These are phyloP conservation scores for Nelumbo lutea DNA, from an alignment of 164 flowering plant genomes.

Conservation along the genomic window DNA sequence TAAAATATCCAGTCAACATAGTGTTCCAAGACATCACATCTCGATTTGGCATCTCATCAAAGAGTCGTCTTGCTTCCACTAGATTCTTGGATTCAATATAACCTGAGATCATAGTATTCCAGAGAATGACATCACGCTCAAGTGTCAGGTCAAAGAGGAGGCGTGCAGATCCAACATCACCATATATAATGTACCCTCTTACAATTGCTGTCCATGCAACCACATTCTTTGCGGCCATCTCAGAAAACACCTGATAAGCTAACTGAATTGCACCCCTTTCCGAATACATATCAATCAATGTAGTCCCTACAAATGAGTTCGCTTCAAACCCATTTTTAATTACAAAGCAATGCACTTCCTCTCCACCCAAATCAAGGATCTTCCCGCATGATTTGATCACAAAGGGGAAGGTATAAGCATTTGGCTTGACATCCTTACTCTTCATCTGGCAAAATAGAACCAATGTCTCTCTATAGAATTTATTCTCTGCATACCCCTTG, in stretches of 20 bases:
- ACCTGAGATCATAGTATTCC: constrained; percentile 65
- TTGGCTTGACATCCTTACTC: constrained; percentile 34
- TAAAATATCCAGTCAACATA: constrained; percentile 48
- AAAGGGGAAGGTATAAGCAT: constrained; percentile 53
- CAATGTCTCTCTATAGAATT: constrained; percentile 28
- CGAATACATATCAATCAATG: constrained; percentile 60
- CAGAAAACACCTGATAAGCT: constrained; percentile 49
- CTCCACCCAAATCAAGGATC: constrained; percentile 35
- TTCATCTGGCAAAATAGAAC: constrained; percentile 41
- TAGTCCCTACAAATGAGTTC: constrained; percentile 52
- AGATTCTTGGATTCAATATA: constrained; percentile 45
- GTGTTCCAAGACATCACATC: constrained; percentile 70
- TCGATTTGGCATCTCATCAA: constrained; percentile 42
- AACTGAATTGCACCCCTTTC: constrained; percentile 23
- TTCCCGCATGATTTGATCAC: constrained; percentile 54
- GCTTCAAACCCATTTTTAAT: constrained; percentile 42
- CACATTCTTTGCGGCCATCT: constrained; percentile 54
- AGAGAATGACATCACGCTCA: constrained; percentile 57
- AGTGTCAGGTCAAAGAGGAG: constrained; percentile 50
- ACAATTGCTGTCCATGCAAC: constrained; percentile 70
- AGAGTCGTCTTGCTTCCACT: constrained; percentile 39
- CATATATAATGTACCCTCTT: constrained; percentile 32
- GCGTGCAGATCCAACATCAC: constrained; percentile 41
- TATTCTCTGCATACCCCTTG: constrained; percentile 48
- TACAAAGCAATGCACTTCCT: constrained; percentile 45